A percentile compares a stretch with the other conserved stretches of the same genome.
Evolutionary conservation across 306 rosid genomes (phyloP).

Genomic region (Castanea crenata): DNA sequence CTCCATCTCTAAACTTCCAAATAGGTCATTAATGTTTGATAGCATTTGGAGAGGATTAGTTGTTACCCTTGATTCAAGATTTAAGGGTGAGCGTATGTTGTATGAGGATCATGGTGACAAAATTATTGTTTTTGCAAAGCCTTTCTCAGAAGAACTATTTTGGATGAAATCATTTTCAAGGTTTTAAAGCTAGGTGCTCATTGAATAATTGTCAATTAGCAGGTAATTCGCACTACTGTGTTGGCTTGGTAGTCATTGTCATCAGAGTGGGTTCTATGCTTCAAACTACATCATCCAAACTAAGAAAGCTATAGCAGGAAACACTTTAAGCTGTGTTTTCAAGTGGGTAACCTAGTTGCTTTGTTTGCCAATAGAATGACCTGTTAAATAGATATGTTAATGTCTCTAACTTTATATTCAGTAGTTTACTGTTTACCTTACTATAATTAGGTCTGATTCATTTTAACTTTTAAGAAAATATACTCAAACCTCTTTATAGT

Average conservation of each 20-base stretch:
- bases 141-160: neutral
- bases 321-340: neutral
- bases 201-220: neutral
- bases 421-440: too few relatives aligned
- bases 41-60: neutral
- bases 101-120: neutral
- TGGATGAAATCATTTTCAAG: neutral
- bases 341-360: too few relatives aligned
- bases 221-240: too few relatives aligned
- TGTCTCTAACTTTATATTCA: too few relatives aligned
- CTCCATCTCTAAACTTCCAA: too few relatives aligned
- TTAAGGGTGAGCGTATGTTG: neutral
- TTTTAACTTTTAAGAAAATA: too few relatives aligned
- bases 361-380: too few relatives aligned
- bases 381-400: too few relatives aligned
- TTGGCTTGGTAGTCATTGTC: neutral
- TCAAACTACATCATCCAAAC: neutral
- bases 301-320: neutral
- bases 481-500: too few relatives aligned
- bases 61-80: neutral
- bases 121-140: neutral
- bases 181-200: neutral
- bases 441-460: too few relatives aligned
- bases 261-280: neutral
- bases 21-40: neutral